Evolutionary conservation across 441 rosid genomes (phyloP).

Genomic region (Geranium incanum): DNA sequence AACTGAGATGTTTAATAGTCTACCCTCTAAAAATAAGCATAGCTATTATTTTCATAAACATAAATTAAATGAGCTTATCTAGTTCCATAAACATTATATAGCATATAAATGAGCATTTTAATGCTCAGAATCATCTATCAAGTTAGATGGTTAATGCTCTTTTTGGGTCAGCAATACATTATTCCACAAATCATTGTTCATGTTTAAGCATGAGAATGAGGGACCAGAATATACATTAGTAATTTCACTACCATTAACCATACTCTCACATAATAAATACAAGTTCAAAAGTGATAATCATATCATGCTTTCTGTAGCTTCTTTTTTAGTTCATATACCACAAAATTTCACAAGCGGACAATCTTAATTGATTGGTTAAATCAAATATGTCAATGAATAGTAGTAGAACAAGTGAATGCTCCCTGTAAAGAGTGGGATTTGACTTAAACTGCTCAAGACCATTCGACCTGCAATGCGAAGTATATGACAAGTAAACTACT

Average conservation of each 20-base stretch:
- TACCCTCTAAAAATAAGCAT: neutral
- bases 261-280: too few relatives aligned
- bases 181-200: too few relatives aligned
- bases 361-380: neutral
- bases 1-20: neutral
- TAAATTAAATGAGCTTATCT: neutral
- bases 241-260: too few relatives aligned
- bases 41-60: neutral
- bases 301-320: too few relatives aligned
- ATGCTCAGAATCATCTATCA: too few relatives aligned
- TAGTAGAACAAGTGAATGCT: neutral
- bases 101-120: neutral
- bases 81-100: neutral
- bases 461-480: neutral
- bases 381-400: neutral
- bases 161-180: too few relatives aligned
- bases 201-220: too few relatives aligned
- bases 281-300: too few relatives aligned
- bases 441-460: neutral
- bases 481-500: constrained; percentile 20
- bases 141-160: too few relatives aligned
- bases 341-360: too few relatives aligned
- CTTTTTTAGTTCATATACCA: too few relatives aligned
- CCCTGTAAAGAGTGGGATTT: neutral
- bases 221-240: too few relatives aligned